phyloP scores from a whole-genome alignment of 306 rosid genomes.

The Quercus alba region DNA sequence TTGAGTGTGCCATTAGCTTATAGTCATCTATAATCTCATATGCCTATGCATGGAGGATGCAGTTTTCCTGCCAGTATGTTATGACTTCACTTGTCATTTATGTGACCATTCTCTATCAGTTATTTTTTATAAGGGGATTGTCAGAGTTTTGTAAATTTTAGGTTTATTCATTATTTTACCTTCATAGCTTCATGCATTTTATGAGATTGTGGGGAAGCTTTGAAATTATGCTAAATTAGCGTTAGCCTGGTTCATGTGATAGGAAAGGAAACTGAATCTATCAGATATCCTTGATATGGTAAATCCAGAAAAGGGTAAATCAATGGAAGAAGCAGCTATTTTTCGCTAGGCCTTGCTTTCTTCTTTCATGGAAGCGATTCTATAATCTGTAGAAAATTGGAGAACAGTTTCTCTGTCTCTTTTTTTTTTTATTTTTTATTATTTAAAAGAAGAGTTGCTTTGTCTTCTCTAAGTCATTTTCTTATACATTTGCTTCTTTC shows the following conservation, averaged over 20 bases:
- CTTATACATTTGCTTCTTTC: not conserved
- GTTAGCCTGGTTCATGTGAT: not conserved
- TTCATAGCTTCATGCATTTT: not conserved
- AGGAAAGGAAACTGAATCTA: not conserved
- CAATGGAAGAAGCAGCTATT: slow-evolving; percentile 1
- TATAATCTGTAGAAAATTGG: not conserved
- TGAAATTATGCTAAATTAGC: not conserved
- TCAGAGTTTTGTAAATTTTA: not conserved
- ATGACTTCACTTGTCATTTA: not conserved
- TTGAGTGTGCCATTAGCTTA: not conserved
- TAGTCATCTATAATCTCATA: not conserved
- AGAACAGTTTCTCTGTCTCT: not conserved
- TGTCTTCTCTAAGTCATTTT: not conserved
- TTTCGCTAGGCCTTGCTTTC: not conserved
- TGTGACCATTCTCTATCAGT: not conserved
- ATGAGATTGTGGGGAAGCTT: not conserved
- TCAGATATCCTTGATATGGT: not conserved
- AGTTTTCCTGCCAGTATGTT: not conserved
- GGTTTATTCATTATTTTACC: not conserved
- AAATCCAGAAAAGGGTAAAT: not conserved
- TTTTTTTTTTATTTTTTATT: not conserved
- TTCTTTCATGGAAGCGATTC: not conserved
- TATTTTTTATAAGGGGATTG: not conserved
- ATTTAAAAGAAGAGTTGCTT: not conserved
- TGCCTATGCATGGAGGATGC: not conserved